Conservation (phyloP, 805 yeast species). For the Ogataea philodendri region DNA sequence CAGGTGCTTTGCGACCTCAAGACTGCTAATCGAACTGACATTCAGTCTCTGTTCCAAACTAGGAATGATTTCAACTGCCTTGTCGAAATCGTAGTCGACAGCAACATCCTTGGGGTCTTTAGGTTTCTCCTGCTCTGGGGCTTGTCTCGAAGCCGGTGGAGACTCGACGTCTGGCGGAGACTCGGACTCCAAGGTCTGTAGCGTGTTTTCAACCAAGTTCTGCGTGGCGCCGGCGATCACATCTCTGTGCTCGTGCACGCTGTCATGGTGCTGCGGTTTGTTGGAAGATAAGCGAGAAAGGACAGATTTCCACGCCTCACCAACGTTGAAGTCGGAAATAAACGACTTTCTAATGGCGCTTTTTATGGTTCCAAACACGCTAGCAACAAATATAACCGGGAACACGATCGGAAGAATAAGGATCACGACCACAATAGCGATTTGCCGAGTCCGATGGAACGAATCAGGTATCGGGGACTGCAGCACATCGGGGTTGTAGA, state of each 20-base stretch:
- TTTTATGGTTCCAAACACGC: constrained; percentile 27
- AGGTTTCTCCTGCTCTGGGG: background rate
- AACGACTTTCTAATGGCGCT: constrained; percentile 23
- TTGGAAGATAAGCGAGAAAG: constrained; percentile 7
- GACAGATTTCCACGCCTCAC: constrained; percentile 9
- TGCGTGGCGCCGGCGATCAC: constrained; percentile 29
- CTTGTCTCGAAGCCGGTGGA: too few species aligned
- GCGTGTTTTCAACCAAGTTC: constrained; percentile 29
- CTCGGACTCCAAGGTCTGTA: too few species aligned
- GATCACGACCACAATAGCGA: constrained; percentile 9
- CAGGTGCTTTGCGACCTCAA: constrained; percentile 17
- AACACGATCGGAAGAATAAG: constrained; percentile 22
- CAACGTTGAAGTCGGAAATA: constrained; percentile 15
- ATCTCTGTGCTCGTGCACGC: constrained; percentile 10
- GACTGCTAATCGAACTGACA: constrained; percentile 8
- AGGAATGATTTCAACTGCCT: constrained; percentile 1
- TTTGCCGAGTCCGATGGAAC: constrained; percentile 11
- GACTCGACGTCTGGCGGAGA: too few species aligned
- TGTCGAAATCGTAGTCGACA: constrained; percentile 9
- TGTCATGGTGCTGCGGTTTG: constrained; percentile 8
- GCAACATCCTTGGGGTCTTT: background rate
- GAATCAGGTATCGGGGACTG: background rate
- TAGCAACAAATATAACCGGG: constrained; percentile 26
- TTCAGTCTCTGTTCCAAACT: constrained; percentile 5
- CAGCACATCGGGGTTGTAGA: constrained; percentile 10